Base-by-base conservation (phyloP, 2,329 filamentous ascomycete genomes). In the Coniochaeta ligniaria region DNA sequence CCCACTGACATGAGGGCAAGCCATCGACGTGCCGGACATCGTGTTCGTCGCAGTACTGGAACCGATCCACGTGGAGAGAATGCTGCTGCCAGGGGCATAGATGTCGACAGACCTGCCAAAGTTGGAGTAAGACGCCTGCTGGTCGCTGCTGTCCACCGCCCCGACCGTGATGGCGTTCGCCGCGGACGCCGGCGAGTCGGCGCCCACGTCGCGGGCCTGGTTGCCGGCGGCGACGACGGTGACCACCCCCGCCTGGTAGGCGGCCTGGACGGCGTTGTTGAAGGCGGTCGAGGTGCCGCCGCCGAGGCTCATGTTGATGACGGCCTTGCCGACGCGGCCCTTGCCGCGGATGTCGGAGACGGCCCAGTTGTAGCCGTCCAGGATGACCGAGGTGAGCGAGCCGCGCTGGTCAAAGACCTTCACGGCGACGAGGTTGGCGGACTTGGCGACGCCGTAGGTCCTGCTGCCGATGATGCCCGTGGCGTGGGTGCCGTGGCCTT, bases 21-120 rank as follows among this genome's bases (percentile, higher is more conserved):
- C 82, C 84, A 87, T 87, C 38, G 80, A 84, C 6, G 86, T 88
- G 36, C 85, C 86, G 16, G 76, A 80, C 66, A 85, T 76, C 31
- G 68, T 76, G 56, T 73, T 73, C n/a, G 70, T 79, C 26, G n/a
- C 56, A 7, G 3, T n/a, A 6, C 5, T 9, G 11, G 17, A n/a
- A 3, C 72, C 71, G 60, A 75, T 76, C 72, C 74, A 82, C 0
- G 79, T 65, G 2, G 78, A 81, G 0, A 76, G 61, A 31, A 82
- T 68, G 17, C 60, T 63, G 5, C 74, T 70, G 4, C 79, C 79
- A 0, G 79, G 78, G 0, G 77, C 79, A 57, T 80, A 75, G 57
- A 82, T 69, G 55, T 81, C 76, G 3, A 81, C 70, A 1, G 69
- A 61, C 3, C 64, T 43, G 17, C 80, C 80, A 38, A 69, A 82